Conservation (phyloP, 768 basidiomycete species). For the Gymnopilus junonius region DNA sequence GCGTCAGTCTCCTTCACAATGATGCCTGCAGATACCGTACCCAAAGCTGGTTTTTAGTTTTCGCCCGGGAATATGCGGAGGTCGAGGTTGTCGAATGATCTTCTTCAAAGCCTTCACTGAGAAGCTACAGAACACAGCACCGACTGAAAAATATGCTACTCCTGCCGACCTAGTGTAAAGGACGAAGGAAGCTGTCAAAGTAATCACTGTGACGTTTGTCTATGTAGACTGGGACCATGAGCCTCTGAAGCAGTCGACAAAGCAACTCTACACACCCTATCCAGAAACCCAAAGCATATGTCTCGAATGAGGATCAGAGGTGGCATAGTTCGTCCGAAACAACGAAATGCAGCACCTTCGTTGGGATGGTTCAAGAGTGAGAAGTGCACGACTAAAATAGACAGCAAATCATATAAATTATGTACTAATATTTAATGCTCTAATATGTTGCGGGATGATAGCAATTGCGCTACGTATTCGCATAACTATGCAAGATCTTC, state of each 20-base stretch:
- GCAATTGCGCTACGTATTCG: background rate
- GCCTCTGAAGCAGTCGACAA: background rate
- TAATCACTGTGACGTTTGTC: conserved; percentile 64
- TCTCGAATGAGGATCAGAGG: conserved; percentile 14
- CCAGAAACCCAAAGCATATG: conserved; percentile 40
- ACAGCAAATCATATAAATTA: background rate
- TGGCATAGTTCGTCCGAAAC: background rate
- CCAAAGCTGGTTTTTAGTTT: conserved; percentile 66
- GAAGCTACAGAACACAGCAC: conserved; percentile 58
- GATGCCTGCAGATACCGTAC: conserved; percentile 35
- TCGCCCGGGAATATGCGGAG: conserved; percentile 37
- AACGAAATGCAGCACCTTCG: background rate
- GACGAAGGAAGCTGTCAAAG: conserved; percentile 50
- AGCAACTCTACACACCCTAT: conserved; percentile 34
- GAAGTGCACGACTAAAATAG: background rate
- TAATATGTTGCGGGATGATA: background rate
- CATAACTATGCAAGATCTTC: background rate
- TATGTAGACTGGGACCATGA: conserved; percentile 28
- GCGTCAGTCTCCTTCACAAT: background rate
- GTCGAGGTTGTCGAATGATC: conserved; percentile 68
- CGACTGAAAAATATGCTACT: conserved; percentile 60
- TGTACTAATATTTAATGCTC: too few species aligned
- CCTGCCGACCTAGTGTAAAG: conserved; percentile 68
- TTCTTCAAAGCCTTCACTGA: conserved; percentile 67
- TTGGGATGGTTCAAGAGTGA: background rate